A percentile compares a stretch with the other conserved stretches of the same genome.
Conservation (phyloP, 306 rosid genomes). For the Pterocarpus macrocarpus region DNA sequence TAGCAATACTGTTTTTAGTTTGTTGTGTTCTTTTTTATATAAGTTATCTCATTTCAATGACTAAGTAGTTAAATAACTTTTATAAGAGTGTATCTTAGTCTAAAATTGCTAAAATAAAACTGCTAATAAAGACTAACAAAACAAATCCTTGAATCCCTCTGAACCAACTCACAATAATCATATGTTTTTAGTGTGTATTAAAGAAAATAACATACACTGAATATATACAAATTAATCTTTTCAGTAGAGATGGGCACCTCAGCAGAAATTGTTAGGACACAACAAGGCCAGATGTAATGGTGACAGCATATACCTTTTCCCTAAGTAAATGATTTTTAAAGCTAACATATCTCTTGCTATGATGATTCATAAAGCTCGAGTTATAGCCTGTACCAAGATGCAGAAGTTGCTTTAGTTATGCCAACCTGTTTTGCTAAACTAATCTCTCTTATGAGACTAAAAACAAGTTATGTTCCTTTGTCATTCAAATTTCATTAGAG, state of each 20-base stretch:
- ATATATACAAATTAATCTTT: constrained; percentile 23
- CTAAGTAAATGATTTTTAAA: constrained; percentile 88
- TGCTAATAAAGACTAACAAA: no score
- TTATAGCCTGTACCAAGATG: constrained; percentile 63
- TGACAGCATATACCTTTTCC: constrained; percentile 70
- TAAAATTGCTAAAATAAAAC: no score
- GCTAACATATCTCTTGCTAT: constrained; percentile 82
- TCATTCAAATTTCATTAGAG: constrained; percentile 39
- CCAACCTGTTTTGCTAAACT: constrained; percentile 15
- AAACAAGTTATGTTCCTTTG: not conserved
- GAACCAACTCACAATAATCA: no score
- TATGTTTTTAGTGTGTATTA: no score
- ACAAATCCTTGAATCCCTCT: no score
- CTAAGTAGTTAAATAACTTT: no score
- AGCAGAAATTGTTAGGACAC: constrained; percentile 29
- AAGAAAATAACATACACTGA: constrained; percentile 16
- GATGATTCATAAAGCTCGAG: constrained; percentile 55
- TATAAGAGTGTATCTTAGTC: no score
- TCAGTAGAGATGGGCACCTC: constrained; percentile 4
- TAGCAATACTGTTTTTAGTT: no score
- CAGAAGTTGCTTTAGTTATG: constrained; percentile 33
- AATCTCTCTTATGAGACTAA: constrained; percentile 19
- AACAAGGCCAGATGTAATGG: constrained; percentile 37
- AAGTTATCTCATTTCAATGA: no score
- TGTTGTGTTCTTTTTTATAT: no score